Evolutionary conservation across 176 grass and related monocot species (phyloP).

Genomic region (Oryza australiensis): DNA sequence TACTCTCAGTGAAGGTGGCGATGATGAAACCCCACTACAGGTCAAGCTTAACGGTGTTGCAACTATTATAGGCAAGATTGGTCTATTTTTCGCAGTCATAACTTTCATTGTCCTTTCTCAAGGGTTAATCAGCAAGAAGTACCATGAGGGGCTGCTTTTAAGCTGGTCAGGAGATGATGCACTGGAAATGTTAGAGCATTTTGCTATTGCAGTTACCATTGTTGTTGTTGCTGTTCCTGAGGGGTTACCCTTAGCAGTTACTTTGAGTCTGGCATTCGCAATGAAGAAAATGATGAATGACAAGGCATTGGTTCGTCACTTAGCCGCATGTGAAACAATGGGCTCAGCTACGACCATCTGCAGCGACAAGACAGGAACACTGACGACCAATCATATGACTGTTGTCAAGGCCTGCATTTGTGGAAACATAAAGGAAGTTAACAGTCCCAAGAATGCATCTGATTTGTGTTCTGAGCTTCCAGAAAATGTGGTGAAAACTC

Average conservation of each 20-base stretch:
- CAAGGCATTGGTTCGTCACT: constrained; percentile 84
- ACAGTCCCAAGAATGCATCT: constrained; percentile 45
- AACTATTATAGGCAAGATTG: constrained; percentile 90
- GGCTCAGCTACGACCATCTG: constrained; percentile 95
- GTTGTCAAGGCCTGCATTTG: constrained; percentile 92
- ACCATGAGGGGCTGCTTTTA: constrained; percentile 40
- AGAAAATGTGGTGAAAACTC: constrained; percentile 54
- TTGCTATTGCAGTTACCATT: constrained; percentile 97
- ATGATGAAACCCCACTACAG: constrained; percentile 97
- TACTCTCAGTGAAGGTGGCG: constrained; percentile 92
- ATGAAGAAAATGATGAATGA: constrained; percentile 99
- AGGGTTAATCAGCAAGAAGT: constrained; percentile 63
- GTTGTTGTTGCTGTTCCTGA: constrained; percentile 98
- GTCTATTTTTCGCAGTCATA: constrained; percentile 90
- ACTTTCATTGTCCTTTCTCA: constrained; percentile 92
- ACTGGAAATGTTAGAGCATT: constrained; percentile 76
- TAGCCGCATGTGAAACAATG: constrained; percentile 99
- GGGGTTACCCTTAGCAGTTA: constrained; percentile 94
- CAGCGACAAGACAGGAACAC: constrained; percentile 94
- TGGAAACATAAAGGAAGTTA: constrained; percentile 63
- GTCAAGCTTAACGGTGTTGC: constrained; percentile 74
- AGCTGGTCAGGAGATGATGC: constrained; percentile 93
- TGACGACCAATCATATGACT: constrained; percentile 97
- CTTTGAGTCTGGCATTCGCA: constrained; percentile 91
- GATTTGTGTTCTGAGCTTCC: constrained; percentile 72